Evolutionary conservation across 1,139 yeast genomes (phyloP), one percentile per base, ranked within the genome.

Genomic region (Citeromyces siamensis): DNA sequence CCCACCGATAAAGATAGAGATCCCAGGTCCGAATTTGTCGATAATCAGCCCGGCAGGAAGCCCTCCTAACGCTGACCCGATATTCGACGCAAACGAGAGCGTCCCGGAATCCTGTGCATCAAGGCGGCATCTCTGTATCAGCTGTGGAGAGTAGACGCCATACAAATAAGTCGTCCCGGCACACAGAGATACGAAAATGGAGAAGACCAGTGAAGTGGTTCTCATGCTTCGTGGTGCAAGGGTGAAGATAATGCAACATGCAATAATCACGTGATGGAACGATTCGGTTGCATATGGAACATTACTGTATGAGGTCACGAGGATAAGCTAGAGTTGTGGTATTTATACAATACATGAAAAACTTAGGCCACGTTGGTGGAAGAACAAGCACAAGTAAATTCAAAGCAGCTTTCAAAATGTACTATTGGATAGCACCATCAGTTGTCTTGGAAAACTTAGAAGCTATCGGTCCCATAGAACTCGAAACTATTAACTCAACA

Each of bases 381-480:
- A 2, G 6, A 6, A 4, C 31, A 27, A 17, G 13, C 31, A 27
- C 31, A 17, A 13, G 31, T 18, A 50, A 68, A 19, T 47, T 85
- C 29, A 60, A 60, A 17, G 67, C 66, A 35, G 64, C 75, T 61
- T 52, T 80, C 19, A 68, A 70, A 34, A 71, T 70, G 40, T 75
- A 88, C 26, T 64, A 81, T 17, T 85, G 95, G 94, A 72, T 75
- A 50, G 66, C 81, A 19, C 96, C 97, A 0, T 63, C 90, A 1
- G 60, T 86, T 2, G 55, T 88, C 1, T 54, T 90, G 26, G 97
- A 90, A 47, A 86, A 86, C 46, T 55, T 86, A n/a, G 95, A 88
- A 47, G 70, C 73, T 44, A 51, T 88, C 9, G 66, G 86, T 34
- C 72, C 84, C 0, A 82, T 81, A 1, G 93, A 81, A 45, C 60